Evolutionary conservation across 345 rosid species (phyloP).

Genomic region (Linum trigynum): DNA sequence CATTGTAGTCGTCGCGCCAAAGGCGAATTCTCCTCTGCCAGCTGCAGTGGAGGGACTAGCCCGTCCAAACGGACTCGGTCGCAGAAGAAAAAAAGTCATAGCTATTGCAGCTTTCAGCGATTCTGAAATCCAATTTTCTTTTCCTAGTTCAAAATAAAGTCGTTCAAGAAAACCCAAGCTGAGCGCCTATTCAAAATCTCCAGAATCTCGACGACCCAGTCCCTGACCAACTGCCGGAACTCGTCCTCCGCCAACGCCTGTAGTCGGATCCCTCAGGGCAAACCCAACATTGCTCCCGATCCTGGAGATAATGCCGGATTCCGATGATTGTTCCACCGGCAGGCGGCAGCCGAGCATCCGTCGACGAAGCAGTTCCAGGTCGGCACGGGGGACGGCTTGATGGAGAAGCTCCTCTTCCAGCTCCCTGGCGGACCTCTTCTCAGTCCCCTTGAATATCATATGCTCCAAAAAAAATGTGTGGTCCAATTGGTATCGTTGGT

Average conservation of each 20-base stretch:
- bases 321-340: conserved; percentile 59
- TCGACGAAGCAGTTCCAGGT: conserved; percentile 18
- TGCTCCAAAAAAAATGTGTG: conserved; percentile 89
- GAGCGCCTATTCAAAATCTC: conserved; percentile 50
- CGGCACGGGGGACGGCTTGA: conserved; percentile 3
- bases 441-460: conserved; percentile 93
- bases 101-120: neutral
- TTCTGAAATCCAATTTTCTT: conserved; percentile 7
- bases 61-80: too few species aligned
- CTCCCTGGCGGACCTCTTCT: conserved; percentile 41
- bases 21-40: too few species aligned
- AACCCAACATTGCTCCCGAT: conserved; percentile 37
- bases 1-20: too few species aligned
- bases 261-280: neutral
- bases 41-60: too few species aligned
- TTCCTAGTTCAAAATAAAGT: conserved; percentile 37
- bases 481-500: conserved; percentile 79
- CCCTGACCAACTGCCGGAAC: conserved; percentile 31
- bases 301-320: conserved; percentile 54
- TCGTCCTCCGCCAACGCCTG: neutral
- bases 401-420: conserved; percentile 70
- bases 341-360: conserved; percentile 35
- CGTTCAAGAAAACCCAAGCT: conserved; percentile 55
- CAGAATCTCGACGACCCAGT: conserved; percentile 30
- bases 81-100: neutral